Base-by-base conservation (phyloP, 2,329 filamentous ascomycete genomes). In the Ophiostoma sp. region DNA sequence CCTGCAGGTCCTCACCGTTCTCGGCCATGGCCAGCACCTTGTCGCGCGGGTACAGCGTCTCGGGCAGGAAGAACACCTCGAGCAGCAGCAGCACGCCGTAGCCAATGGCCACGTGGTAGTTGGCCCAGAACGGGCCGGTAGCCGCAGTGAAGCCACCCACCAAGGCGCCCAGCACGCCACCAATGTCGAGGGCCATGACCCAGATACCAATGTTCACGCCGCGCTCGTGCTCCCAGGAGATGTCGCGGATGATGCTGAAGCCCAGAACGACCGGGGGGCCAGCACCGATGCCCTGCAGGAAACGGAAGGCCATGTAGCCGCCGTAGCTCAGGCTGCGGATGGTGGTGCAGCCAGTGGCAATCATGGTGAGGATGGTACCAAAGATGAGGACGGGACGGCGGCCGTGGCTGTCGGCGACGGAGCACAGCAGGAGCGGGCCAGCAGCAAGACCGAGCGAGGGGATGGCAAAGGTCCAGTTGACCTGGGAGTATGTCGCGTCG, bases 221-320 rank as follows among this genome's bases (percentile, higher is more conserved):
- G 16, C 83, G 77, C 73, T 86, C 80, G 71, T 85, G 81, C 72
- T 85, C 83, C 72, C 83, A 86, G 72, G 84, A 87, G 16, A 85
- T 72, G 74, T 85, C 83, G 70, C 81, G 82, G 69, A 85, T 79
- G 70, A 85, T 79, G 40, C 82, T 82, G 73, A 86, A 77, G 0
- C 84, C 84, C 12, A 86, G 81, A 1, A 82, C 85, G 4, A 82
- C 78, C 1, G 81, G 83, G 4, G 84, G 84, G 58, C 80, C 80
- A 14, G 83, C 82, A 0, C 84, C 84, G 9, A 86, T 77, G 0
- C 84, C 84, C 73, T 87, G 84, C 72, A 86, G 84, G 72, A 86
- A 85, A 2, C 85, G 76, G 1, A 82, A 83, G n/a, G 81, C 81
- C 82, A 87, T 84, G 74, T 86, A 86, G 0, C 80, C 80, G 1